A percentile compares a stretch with the other conserved stretches of the same genome.
Conservation (phyloP, 2,329 filamentous ascomycete genomes). For the Aureobasidium vineae region DNA sequence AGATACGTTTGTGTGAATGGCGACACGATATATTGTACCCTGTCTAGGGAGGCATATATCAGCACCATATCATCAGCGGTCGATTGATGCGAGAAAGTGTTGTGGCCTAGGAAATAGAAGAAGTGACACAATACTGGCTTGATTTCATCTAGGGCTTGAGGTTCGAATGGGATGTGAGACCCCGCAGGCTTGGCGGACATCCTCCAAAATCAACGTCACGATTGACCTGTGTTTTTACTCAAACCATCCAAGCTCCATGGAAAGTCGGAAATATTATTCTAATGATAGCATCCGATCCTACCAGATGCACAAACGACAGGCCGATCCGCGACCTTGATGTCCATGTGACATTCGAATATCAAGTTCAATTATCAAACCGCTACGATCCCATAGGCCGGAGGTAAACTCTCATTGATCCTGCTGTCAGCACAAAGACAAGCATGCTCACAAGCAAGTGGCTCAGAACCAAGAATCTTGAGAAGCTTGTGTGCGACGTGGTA, state of each 20-base stretch:
- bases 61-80: neutral
- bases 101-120: neutral
- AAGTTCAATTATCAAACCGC: neutral
- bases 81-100: neutral
- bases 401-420: neutral
- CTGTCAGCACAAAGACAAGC: slow-evolving; percentile 14
- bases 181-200: slow-evolving; percentile 2
- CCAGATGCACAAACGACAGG: neutral
- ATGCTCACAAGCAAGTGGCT: neutral
- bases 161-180: slow-evolving; percentile 9
- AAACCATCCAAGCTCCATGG: slow-evolving; percentile 10
- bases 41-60: neutral
- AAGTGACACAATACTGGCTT: neutral
- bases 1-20: neutral
- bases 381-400: neutral
- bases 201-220: slow-evolving; percentile 1
- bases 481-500: neutral
- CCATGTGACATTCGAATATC: slow-evolving; percentile 6
- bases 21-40: neutral
- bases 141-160: neutral
- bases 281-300: slow-evolving; percentile 3
- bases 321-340: slow-evolving; percentile 15
- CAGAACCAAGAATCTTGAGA: neutral
- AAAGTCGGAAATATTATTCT: slow-evolving; percentile 2
- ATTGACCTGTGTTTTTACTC: slow-evolving; percentile 10